phyloP scores from a whole-genome alignment of 306 rosid species.

The Calophaca sinica region DNA sequence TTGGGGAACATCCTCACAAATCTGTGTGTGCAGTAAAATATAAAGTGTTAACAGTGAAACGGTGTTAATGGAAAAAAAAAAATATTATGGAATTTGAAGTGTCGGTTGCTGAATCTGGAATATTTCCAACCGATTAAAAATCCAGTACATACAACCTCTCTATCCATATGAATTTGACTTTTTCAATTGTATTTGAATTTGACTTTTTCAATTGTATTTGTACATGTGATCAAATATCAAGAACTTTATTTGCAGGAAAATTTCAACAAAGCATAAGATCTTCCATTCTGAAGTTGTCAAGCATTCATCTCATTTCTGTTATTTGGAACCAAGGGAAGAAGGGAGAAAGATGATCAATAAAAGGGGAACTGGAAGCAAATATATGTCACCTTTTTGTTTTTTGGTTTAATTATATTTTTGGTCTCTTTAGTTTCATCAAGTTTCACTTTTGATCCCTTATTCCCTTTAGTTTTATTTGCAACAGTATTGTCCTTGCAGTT shows the following conservation, averaged over 20 bases:
- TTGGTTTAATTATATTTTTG: background rate
- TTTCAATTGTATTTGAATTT: conserved; percentile 1
- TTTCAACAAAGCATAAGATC: background rate
- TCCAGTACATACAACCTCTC: conserved; percentile 24
- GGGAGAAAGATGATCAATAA: background rate
- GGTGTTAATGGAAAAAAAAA: conserved; percentile 14
- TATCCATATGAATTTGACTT: background rate
- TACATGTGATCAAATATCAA: conserved; percentile 21
- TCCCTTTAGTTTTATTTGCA: no score
- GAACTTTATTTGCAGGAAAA: background rate
- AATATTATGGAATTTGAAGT: conserved; percentile 11
- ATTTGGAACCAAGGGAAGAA: conserved; percentile 21
- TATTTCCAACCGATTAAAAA: conserved; percentile 15
- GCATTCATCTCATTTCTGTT: conserved; percentile 23
- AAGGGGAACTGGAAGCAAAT: background rate
- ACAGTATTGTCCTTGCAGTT: no score
- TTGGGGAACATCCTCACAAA: conserved; percentile 99
- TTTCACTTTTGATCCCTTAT: background rate
- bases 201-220: conserved; percentile 8
- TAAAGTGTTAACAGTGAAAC: background rate
- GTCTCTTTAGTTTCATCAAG: background rate
- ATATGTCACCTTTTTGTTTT: background rate
- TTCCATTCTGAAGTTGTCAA: conserved; percentile 15
- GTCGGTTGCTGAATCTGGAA: conserved; percentile 30
- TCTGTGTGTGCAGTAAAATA: conserved; percentile 54